Conservation (phyloP, 139 green algal species). For the Picochlorum costavermella region DNA sequence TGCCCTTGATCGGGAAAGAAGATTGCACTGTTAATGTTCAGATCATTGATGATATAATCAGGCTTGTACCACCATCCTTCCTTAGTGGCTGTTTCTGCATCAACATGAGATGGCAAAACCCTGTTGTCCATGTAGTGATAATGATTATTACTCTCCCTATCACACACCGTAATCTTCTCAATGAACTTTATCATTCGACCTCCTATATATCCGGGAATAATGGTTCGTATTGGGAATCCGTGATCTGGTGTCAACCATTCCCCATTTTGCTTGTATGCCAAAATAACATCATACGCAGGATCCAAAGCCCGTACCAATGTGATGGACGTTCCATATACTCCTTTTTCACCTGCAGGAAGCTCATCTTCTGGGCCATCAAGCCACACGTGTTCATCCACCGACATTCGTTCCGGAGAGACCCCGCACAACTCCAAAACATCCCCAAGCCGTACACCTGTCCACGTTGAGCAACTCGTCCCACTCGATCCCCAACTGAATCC, state of each 20-base stretch:
- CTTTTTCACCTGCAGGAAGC: conserved; percentile 65
- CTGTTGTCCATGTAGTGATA: conserved; percentile 98
- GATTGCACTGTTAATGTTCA: conserved; percentile 95
- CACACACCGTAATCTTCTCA: conserved; percentile 68
- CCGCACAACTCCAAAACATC: conserved; percentile 67
- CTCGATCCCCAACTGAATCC: conserved; percentile 88
- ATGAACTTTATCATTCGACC: conserved; percentile 63
- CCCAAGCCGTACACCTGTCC: conserved; percentile 82
- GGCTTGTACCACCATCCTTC: conserved; percentile 96
- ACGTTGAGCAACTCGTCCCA: conserved; percentile 66
- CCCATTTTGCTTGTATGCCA: conserved; percentile 73
- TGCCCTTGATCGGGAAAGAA: conserved; percentile 81
- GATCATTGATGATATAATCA: conserved; percentile 98
- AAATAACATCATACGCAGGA: conserved; percentile 53
- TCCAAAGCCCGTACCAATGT: conserved; percentile 51
- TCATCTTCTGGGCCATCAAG: conserved; percentile 71
- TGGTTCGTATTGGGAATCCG: conserved; percentile 61
- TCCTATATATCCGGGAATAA: conserved; percentile 74
- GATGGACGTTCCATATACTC: conserved; percentile 55
- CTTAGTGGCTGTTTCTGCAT: conserved; percentile 72
- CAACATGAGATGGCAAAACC: conserved; percentile 87
- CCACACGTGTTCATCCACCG: conserved; percentile 48
- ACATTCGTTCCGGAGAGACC: conserved; percentile 24
- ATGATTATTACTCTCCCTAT: conserved; percentile 73
- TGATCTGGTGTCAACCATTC: conserved; percentile 60